Percentiles rank a stretch among this genome's conserved stretches.
These are phyloP conservation scores for Pholiota conissans DNA, from an alignment of 768 basidiomycete species.

Conservation along the genomic window DNA sequence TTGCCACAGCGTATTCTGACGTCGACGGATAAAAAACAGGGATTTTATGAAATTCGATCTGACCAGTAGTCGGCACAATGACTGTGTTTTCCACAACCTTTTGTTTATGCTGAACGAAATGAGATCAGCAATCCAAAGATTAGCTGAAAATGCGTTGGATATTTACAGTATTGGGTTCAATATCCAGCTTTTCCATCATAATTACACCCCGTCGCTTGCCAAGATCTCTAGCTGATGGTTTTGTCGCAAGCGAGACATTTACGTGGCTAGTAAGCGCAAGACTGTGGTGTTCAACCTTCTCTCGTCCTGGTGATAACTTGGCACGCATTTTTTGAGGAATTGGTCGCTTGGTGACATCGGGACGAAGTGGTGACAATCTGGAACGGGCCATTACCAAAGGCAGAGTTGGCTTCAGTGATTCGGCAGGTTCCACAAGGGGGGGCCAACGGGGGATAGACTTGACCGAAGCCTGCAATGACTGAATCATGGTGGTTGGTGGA, in stretches of 20 bases:
- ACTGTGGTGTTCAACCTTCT: neutral
- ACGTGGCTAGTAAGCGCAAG: neutral
- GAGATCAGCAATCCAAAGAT: neutral
- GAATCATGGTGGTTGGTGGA: neutral
- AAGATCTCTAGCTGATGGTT: constrained; percentile 16
- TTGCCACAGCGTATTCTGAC: neutral
- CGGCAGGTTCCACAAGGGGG: neutral
- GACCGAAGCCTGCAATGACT: neutral
- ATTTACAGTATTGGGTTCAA: neutral
- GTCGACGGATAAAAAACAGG: neutral
- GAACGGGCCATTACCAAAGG: neutral
- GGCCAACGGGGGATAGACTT: neutral
- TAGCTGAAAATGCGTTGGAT: neutral
- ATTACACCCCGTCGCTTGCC: constrained; percentile 25
- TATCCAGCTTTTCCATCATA: constrained; percentile 12
- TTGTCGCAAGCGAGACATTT: constrained; percentile 1
- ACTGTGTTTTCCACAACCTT: neutral
- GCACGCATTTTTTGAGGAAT: neutral
- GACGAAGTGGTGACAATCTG: neutral
- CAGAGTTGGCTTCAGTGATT: neutral
- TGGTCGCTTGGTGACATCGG: neutral
- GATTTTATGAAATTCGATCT: neutral
- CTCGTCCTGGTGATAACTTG: neutral
- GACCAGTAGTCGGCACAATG: neutral
- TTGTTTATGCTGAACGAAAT: neutral